These are phyloP conservation scores for Chionographis japonica DNA, from an alignment of 106 monocot genomes.

Conservation along the genomic window DNA sequence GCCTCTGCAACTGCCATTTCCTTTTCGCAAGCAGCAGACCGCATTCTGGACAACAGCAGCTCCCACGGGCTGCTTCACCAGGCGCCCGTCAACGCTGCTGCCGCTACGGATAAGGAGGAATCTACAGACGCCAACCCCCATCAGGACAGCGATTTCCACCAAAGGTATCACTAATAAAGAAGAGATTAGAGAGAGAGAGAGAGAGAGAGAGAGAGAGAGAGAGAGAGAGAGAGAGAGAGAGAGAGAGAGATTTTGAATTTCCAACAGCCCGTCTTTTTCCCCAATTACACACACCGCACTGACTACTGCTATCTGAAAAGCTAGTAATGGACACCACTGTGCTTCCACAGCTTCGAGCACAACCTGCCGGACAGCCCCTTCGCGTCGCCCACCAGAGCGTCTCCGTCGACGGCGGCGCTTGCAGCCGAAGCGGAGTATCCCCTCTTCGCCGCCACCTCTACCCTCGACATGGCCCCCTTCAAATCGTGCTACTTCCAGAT, in stretches of 20 bases:
- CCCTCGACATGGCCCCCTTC: constrained; percentile 47
- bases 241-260: background rate
- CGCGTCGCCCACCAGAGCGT: constrained; percentile 43
- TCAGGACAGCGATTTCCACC: constrained; percentile 33
- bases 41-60: background rate
- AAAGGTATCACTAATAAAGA: constrained; percentile 27
- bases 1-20: constrained; percentile 1
- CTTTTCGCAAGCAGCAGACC: no score
- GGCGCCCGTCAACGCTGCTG: background rate
- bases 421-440: constrained; percentile 4
- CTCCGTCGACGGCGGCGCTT: background rate
- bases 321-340: background rate
- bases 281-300: background rate
- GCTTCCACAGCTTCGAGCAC: constrained; percentile 32
- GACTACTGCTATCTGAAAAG: no score
- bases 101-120: constrained; percentile 18
- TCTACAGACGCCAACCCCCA: constrained; percentile 18
- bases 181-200: background rate
- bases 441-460: constrained; percentile 23
- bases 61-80: background rate
- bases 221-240: constrained; percentile 4
- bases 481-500: constrained; percentile 55
- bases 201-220: constrained; percentile 5
- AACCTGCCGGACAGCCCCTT: constrained; percentile 55
- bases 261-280: background rate